Evolutionary conservation across 306 rosid genomes (phyloP), one percentile per base, ranked within the genome.

Genomic region (Argentina anserina): DNA sequence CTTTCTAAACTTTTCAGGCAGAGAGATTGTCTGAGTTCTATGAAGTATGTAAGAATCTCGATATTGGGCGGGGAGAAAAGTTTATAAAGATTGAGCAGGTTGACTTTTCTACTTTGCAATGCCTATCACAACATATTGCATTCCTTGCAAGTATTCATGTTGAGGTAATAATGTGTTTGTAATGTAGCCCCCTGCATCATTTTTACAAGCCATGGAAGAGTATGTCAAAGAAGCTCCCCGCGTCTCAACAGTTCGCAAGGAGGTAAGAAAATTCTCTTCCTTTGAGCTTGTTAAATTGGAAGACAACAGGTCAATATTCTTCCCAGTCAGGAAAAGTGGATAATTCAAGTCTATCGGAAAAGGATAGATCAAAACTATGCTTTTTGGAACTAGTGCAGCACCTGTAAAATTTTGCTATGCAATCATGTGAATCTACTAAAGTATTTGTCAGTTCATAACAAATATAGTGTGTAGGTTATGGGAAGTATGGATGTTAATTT

Each of bases 121-220:
- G 42, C 70, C 55, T 61, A 50, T 34, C 60, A 64, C 47, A 49
- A 52, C n/a, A 36, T 17, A 56, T 39, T 28, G 25, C 67, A 5
- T 62, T 80, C 40, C 31, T 43, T 60, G 23, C 59, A 9, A 26
- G 1, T 65, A 59, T 53, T 73, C 70, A 58, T 76, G 65, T 81
- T 80, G 69, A 72, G 67, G 74, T 40, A 77, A 36, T 59, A 45
- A 41, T 28, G 75, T 84, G 42, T 37, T 80, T 62, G 43, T 76
- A 25, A 76, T 86, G 85, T 61, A 95, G 99, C 93, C 97, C 67
- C 99, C 97, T 33, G 84, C 90, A 29, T 95, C 99, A 41, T 95
- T 95, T 84, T 84, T 95, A 76, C 99, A 91, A 90, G 86, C 99
- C 81, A 95, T 95, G 99, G 97, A 95, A 82, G 99, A 95, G 78